Evolutionary conservation across 1,139 yeast genomes (phyloP), one percentile per base, ranked within the genome.

Genomic region (Magnusiomyces fungicola): DNA sequence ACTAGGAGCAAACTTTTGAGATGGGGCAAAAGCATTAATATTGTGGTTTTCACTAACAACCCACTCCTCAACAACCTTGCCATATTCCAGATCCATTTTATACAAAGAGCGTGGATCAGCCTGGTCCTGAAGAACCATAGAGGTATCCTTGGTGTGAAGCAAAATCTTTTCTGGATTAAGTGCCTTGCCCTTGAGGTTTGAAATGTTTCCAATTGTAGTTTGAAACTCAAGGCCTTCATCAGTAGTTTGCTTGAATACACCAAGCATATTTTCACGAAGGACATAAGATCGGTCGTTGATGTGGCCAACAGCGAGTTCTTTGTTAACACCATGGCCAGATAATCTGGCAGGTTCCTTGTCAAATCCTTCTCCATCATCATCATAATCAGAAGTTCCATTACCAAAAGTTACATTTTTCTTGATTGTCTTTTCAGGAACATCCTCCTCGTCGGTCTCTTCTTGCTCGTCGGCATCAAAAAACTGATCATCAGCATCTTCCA

Each of bases 11-110:
- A 81, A 83, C 65, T 88, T 88, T 50, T 75, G 68, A 18, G 79
- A 72, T 6, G 95, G 90, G 2, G 83, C 85, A 63, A 79, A 83
- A 33, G 78, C 72, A 25, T 81, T 69, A 23, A 81, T 71, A 6
- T 75, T 64, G 19, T 66, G 61, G 21, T 61, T 59, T 16, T 73
- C 72, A 32, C 62, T 60, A 10, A 77, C 69, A 37, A 73, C 68
- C 95, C 95, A 88, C 63, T 86, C 94, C 60, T 88, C 96, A 24
- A 89, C 83, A 48, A 89, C 75, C 59, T 81, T 72, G 6, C 96
- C 96, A 51, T 80, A 75, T 59, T 77, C 85, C 51, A 89, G 68
- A 67, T 88, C 96, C 88, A 88, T 76, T 57, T 79, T 76, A 67
- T 75, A 86, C 45, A 88, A 65, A 33, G 71, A 72, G 43, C 73